Evolutionary conservation across 805 yeast genomes (phyloP).

Genomic region (Metschnikowia henanensis): DNA sequence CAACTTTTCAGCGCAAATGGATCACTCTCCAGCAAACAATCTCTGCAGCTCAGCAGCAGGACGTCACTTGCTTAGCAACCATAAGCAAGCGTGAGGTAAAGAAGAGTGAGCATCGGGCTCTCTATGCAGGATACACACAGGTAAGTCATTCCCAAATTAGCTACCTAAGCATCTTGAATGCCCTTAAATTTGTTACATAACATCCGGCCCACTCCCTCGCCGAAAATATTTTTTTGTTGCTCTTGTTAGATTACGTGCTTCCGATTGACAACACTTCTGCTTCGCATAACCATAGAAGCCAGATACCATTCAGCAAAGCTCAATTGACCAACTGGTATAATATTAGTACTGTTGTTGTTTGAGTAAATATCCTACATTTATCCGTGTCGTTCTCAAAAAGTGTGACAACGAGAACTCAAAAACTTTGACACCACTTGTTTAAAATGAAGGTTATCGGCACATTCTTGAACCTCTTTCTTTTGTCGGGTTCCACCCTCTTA

Average conservation of each 20-base stretch:
- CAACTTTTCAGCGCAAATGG: too few relatives aligned
- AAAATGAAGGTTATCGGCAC: constrained; percentile 34
- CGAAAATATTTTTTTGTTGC: constrained; percentile 27
- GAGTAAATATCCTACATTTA: not conserved
- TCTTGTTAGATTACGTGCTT: not conserved
- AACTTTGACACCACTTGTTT: not conserved
- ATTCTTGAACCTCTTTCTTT: constrained; percentile 36
- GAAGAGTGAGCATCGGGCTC: constrained; percentile 11
- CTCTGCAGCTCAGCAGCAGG: not conserved
- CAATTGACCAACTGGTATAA: not conserved
- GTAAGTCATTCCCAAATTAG: constrained; percentile 21
- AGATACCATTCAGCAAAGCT: not conserved
- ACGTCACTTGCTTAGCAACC: constrained; percentile 13
- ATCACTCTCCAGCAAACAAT: too few relatives aligned
- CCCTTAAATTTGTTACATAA: constrained; percentile 12
- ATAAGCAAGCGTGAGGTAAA: constrained; percentile 11
- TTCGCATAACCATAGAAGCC: not conserved
- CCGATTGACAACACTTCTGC: not conserved
- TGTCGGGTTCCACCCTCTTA: constrained; percentile 46
- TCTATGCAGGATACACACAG: constrained; percentile 11
- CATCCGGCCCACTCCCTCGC: constrained; percentile 27
- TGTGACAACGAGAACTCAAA: not conserved
- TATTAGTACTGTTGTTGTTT: constrained; percentile 1
- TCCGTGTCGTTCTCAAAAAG: not conserved
- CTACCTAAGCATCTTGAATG: constrained; percentile 11